A percentile compares a stretch with the other conserved stretches of the same genome.
These are phyloP conservation scores for Cyberlindnera japonica DNA, from an alignment of 805 yeast genomes.

Conservation along the genomic window DNA sequence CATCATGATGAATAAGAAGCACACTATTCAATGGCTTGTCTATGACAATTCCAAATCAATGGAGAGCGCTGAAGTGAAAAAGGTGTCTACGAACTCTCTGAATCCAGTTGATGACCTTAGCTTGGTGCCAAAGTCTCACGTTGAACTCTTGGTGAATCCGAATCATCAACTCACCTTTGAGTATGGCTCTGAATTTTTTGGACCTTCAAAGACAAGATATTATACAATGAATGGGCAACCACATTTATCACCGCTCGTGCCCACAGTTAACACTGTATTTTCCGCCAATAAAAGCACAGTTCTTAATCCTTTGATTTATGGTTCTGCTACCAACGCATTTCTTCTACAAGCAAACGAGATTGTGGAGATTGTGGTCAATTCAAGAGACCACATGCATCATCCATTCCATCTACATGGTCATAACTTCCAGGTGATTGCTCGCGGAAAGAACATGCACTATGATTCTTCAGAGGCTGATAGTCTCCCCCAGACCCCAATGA, in stretches of 20 bases:
- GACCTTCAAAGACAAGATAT: constrained; percentile 60
- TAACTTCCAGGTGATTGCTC: constrained; percentile 56
- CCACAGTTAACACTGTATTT: constrained; percentile 61
- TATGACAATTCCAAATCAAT: constrained; percentile 38
- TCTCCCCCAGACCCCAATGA: constrained; percentile 53
- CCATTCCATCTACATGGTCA: constrained; percentile 82
- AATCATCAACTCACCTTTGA: constrained; percentile 53
- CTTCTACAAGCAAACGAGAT: constrained; percentile 58
- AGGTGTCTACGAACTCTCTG: constrained; percentile 22
- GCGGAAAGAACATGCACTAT: constrained; percentile 38
- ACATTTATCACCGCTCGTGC: constrained; percentile 64
- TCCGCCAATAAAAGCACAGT: constrained; percentile 50
- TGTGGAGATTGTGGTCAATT: constrained; percentile 73
- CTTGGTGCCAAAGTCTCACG: constrained; percentile 34
- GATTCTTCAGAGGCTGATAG: constrained; percentile 13
- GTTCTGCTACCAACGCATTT: constrained; percentile 61
- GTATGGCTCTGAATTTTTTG: constrained; percentile 54
- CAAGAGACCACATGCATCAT: constrained; percentile 73
- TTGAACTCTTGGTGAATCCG: constrained; percentile 44
- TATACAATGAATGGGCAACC: constrained; percentile 68
- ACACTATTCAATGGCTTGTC: constrained; percentile 52
- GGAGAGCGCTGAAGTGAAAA: constrained; percentile 42
- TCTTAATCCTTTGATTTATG: constrained; percentile 58
- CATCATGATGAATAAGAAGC: constrained; percentile 59
- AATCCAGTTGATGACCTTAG: constrained; percentile 31